Evolutionary conservation across 2,329 filamentous ascomycete species (phyloP).

Genomic region (Neofusicoccum kwambonambiense): DNA sequence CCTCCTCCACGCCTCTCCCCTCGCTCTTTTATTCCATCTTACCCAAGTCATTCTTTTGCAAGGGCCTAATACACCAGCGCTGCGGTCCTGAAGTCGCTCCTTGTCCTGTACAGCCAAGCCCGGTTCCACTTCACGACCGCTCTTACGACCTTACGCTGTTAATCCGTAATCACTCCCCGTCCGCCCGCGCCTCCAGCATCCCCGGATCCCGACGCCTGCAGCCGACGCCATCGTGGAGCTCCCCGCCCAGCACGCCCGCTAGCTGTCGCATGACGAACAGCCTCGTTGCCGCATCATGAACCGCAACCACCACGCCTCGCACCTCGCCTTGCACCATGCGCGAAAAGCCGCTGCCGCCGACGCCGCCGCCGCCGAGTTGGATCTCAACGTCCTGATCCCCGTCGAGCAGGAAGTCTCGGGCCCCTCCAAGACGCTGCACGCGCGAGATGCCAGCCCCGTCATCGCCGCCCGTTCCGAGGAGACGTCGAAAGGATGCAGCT

Average conservation of each 20-base stretch:
- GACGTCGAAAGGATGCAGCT: constrained; percentile 2
- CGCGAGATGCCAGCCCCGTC: constrained; percentile 1
- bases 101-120: background rate
- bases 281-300: constrained; percentile 28
- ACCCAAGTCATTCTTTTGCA: constrained; percentile 20
- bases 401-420: background rate
- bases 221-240: background rate
- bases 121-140: constrained; percentile 14
- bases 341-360: constrained; percentile 22
- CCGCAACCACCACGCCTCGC: constrained; percentile 30
- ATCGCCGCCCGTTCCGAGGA: constrained; percentile 6
- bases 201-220: constrained; percentile 14
- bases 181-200: background rate
- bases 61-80: constrained; percentile 13
- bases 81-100: background rate
- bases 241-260: background rate
- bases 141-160: constrained; percentile 37
- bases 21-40: constrained; percentile 14
- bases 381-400: background rate
- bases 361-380: constrained; percentile 19
- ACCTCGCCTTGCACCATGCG: constrained; percentile 29
- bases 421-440: background rate
- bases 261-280: constrained; percentile 15
- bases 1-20: background rate
- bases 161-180: constrained; percentile 26